Evolutionary conservation across 2,329 filamentous ascomycete genomes (phyloP), one percentile per base, ranked within the genome.

Genomic region (Chlorencoelia australis): DNA sequence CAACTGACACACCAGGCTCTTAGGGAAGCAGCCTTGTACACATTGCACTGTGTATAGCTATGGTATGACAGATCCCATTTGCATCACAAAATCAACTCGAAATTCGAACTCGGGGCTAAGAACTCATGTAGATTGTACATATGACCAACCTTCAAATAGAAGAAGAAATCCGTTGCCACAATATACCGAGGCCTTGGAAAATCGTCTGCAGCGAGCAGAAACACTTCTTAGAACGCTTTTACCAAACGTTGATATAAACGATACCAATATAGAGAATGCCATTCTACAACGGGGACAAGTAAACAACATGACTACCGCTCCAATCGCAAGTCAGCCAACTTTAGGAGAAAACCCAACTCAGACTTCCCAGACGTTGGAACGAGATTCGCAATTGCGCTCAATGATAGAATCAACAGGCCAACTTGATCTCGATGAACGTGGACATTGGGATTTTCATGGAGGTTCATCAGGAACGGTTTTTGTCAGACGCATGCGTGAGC

Each of bases 11-110:
- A n/a, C n/a, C n/a, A n/a, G n/a, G n/a, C n/a, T n/a, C n/a, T n/a
- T n/a, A n/a, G n/a, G 37, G 49, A 86, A 87, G 59, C 82, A 88
- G 57, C 84, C 84, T 7, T 91, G 84, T 61, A 95, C 88, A 0
- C 91, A 96, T 61, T 98, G 91, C 60, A 94, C 88, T 8, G 87
- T 96, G 33, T 98, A 98, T 61, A 95, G 87, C 58, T 98, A 98
- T 67, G 89, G 91, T 95, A 71, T 56, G 71, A 28, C 28, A 19
- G 13, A 30, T 13, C 10, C 22, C 3, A n/a, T n/a, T n/a, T n/a
- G n/a, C n/a, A n/a, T n/a, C n/a, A n/a, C n/a, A n/a, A n/a, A n/a
- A n/a, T n/a, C n/a, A n/a, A n/a, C n/a, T n/a, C n/a, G n/a, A n/a
- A n/a, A n/a, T n/a, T n/a, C n/a, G n/a, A n/a, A n/a, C 24, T n/a